A percentile compares a stretch with the other conserved stretches of the same genome.
phyloP scores from a whole-genome alignment of 1,284 basidiomycete genomes.

The Cystodermella granulosa region DNA sequence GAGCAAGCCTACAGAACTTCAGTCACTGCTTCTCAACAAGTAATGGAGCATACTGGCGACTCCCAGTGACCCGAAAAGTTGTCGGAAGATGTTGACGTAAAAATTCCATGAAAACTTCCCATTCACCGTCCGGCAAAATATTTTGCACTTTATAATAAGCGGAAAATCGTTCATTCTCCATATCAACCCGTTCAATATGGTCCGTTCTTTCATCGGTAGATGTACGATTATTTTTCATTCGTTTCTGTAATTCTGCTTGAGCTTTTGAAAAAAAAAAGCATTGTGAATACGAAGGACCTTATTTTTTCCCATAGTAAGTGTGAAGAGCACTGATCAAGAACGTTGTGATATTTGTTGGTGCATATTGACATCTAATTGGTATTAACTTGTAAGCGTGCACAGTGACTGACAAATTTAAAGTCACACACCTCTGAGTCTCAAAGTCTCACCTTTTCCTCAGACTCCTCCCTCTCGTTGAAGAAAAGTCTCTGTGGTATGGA shows the following conservation, averaged over 20 bases:
- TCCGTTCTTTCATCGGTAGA: conserved; percentile 36
- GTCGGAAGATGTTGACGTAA: conserved; percentile 80
- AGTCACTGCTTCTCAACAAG: conserved; percentile 1
- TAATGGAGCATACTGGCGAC: conserved; percentile 63
- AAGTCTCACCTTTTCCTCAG: too few species aligned
- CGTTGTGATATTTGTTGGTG: too few species aligned
- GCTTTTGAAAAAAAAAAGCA: too few species aligned
- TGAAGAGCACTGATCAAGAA: too few species aligned
- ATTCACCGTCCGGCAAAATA: conserved; percentile 72
- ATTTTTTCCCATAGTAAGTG: too few species aligned
- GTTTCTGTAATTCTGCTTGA: conserved; percentile 16
- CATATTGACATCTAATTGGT: too few species aligned
- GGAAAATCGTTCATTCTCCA: conserved; percentile 70
- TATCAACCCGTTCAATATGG: conserved; percentile 52
- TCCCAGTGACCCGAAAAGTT: conserved; percentile 90
- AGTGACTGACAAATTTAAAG: too few species aligned
- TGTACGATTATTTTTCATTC: not conserved
- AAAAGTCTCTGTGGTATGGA: too few species aligned
- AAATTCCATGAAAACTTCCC: conserved; percentile 68
- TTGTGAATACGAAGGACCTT: too few species aligned
- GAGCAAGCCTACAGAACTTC: conserved; percentile 54
- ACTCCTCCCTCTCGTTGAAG: too few species aligned
- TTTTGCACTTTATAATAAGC: conserved; percentile 74
- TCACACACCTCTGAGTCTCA: too few species aligned
- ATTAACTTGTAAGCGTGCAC: too few species aligned